These are phyloP conservation scores for Talaromyces borbonicus DNA, from an alignment of 495 filamentous ascomycete species.

Conservation along the genomic window DNA sequence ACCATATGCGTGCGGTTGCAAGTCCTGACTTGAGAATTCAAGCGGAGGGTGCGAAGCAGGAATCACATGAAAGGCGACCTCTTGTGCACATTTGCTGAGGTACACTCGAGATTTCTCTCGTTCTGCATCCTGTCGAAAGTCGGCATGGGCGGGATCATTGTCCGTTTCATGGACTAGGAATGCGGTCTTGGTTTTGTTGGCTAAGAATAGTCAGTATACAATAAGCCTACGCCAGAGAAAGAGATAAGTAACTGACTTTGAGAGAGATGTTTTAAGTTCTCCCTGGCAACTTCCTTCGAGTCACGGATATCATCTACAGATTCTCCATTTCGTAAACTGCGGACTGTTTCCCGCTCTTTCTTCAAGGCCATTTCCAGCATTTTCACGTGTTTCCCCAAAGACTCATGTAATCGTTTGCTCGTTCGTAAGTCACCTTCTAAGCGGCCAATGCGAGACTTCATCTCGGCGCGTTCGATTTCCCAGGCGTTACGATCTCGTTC, in stretches of 20 bases:
- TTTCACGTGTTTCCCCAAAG: conserved; percentile 75
- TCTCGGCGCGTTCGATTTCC: conserved; percentile 98
- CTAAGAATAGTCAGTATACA: conserved; percentile 12
- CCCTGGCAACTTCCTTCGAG: conserved; percentile 34
- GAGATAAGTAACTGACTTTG: conserved; percentile 22
- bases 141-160: conserved; percentile 45
- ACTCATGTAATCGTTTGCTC: conserved; percentile 76
- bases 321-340: conserved; percentile 37
- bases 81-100: conserved; percentile 45
- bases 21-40: conserved; percentile 35
- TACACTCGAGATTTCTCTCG: conserved; percentile 42
- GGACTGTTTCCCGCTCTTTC: conserved; percentile 51
- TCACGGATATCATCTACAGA: conserved; percentile 34
- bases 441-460: conserved; percentile 96
- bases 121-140: conserved; percentile 46
- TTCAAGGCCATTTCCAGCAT: conserved; percentile 87
- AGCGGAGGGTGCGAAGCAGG: conserved; percentile 38
- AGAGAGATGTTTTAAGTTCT: conserved; percentile 27
- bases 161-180: conserved; percentile 31
- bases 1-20: conserved; percentile 35
- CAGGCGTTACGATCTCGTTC: conserved; percentile 96
- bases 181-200: conserved; percentile 30
- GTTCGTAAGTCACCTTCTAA: conserved; percentile 82
- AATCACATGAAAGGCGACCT: conserved; percentile 46
- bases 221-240: background rate